Evolutionary conservation across 345 rosid species (phyloP).

Genomic region (Viola odorata): DNA sequence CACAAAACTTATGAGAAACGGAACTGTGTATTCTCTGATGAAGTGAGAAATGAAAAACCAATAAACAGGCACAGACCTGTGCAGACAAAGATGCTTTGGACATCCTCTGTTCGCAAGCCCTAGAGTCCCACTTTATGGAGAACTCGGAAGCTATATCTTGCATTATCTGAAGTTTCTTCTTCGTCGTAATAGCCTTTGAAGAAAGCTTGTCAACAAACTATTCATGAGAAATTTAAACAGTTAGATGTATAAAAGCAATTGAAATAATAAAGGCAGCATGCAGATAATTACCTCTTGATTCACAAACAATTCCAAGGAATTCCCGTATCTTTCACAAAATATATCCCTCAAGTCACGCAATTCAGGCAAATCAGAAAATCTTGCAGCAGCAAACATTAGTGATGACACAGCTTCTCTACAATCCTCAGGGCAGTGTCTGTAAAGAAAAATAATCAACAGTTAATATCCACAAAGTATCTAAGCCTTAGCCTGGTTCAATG

Average conservation of each 20-base stretch:
- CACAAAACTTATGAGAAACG: background rate
- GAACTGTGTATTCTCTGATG: background rate
- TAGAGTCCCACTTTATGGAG: constrained; percentile 72
- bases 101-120: constrained; percentile 50
- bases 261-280: constrained; percentile 2
- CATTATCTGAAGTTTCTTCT: constrained; percentile 67
- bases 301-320: constrained; percentile 57
- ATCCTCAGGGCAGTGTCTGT: constrained; percentile 87
- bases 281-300: constrained; percentile 59
- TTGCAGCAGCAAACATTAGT: constrained; percentile 89
- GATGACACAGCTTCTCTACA: constrained; percentile 80
- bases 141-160: constrained; percentile 70
- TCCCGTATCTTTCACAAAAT: constrained; percentile 72
- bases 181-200: constrained; percentile 46
- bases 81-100: constrained; percentile 29
- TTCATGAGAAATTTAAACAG: constrained; percentile 9
- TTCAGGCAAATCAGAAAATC: constrained; percentile 90
- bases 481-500: too few relatives aligned
- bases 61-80: constrained; percentile 40
- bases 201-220: constrained; percentile 66
- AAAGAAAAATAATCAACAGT: constrained; percentile 8
- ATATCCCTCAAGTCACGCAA: constrained; percentile 77
- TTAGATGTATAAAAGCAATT: constrained; percentile 17
- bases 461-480: background rate
- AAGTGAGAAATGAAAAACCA: background rate